Evolutionary conservation across 2,329 filamentous ascomycete genomes (phyloP).

Genomic region (Mariannaea sp.): DNA sequence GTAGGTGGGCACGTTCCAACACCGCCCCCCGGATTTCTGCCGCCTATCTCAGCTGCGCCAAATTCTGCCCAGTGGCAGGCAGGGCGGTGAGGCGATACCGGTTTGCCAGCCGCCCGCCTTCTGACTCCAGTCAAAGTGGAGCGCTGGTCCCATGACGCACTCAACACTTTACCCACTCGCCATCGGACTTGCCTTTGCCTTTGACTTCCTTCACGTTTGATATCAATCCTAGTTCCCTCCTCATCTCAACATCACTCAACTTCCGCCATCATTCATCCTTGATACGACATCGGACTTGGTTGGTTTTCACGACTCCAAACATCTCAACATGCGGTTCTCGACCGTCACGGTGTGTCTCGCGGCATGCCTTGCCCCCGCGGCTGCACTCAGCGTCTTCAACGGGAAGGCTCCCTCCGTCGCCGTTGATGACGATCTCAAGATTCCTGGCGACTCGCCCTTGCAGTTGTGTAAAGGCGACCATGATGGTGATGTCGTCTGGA

Average conservation of each 20-base stretch:
- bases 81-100: conserved; percentile 37
- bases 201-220: no score
- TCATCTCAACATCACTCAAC: conserved; percentile 24
- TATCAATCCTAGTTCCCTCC: conserved; percentile 26
- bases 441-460: conserved; percentile 86
- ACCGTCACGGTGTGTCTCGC: conserved; percentile 53
- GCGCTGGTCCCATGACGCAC: conserved; percentile 46
- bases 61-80: conserved; percentile 15
- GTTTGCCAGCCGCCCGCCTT: conserved; percentile 26
- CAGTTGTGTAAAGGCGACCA: conserved; percentile 74
- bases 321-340: conserved; percentile 43
- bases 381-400: conserved; percentile 50
- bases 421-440: conserved; percentile 60
- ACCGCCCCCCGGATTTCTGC: conserved; percentile 18
- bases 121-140: conserved; percentile 33
- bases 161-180: conserved; percentile 38
- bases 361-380: conserved; percentile 51
- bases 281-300: conserved; percentile 6
- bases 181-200: conserved; percentile 26
- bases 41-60: conserved; percentile 8
- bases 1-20: neutral
- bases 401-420: conserved; percentile 44
- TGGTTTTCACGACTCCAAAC: neutral
- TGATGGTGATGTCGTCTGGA: conserved; percentile 70
- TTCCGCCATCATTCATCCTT: conserved; percentile 17